A percentile compares a stretch with the other conserved stretches of the same genome.
phyloP scores from a whole-genome alignment of 192 early-diverging fungal genomes.

The Rhizophagus sp. region DNA sequence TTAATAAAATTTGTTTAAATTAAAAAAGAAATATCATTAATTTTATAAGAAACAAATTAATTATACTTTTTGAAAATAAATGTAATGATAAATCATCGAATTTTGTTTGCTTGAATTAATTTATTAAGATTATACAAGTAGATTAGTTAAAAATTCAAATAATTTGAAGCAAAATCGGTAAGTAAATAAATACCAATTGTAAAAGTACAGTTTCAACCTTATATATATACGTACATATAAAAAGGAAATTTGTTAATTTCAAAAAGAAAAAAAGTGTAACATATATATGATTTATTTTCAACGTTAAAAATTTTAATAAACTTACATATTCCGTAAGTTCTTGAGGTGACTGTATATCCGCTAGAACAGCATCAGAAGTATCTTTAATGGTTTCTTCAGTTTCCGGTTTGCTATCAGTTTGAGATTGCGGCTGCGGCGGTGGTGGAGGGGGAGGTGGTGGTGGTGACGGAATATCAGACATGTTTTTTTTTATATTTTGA shows the following conservation, averaged over 20 bases:
- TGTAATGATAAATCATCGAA: slow-evolving; percentile 1
- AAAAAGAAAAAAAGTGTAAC: not conserved
- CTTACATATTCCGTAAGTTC: slow-evolving; percentile 8
- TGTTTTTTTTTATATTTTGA: not conserved
- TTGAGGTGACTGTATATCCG: slow-evolving; percentile 7
- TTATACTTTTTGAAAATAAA: not conserved
- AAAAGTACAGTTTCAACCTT: not conserved
- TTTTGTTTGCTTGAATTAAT: not conserved
- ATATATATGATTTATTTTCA: too few relatives aligned
- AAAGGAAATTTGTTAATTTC: not conserved
- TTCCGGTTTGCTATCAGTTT: not conserved
- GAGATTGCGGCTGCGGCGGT: not conserved
- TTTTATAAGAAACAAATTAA: not conserved
- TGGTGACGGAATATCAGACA: not conserved
- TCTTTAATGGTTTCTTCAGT: not conserved
- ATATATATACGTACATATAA: not conserved
- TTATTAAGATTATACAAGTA: not conserved
- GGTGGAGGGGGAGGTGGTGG: too few relatives aligned
- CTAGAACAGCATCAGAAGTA: not conserved
- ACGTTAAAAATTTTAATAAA: not conserved
- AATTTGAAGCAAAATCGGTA: not conserved
- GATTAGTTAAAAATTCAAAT: not conserved
- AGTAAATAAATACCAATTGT: not conserved
- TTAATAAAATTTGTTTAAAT: not conserved
- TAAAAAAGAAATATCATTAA: not conserved